Evolutionary conservation across 441 rosid genomes (phyloP).

Genomic region (Macaranga tanarius): DNA sequence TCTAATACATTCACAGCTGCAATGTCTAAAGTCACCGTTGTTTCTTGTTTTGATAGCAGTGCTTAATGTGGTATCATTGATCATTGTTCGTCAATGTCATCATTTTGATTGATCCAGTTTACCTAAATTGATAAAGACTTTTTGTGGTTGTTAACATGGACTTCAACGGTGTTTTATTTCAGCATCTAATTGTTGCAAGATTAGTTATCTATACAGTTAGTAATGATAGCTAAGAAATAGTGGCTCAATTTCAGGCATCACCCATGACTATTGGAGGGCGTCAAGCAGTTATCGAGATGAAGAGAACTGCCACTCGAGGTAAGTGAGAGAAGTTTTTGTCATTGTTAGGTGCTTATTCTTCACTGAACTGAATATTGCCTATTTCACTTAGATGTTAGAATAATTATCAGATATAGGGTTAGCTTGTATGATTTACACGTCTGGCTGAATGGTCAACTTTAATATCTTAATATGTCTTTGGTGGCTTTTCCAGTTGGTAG

Average conservation of each 20-base stretch:
- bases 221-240: neutral
- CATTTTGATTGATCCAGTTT: neutral
- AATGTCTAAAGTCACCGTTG: neutral
- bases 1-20: neutral
- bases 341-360: neutral
- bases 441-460: neutral
- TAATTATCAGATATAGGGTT: neutral
- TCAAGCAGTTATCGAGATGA: slow-evolving; percentile 50
- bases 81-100: neutral
- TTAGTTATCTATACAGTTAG: neutral
- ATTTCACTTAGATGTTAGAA: neutral
- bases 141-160: neutral
- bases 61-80: neutral
- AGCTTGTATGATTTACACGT: neutral
- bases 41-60: neutral
- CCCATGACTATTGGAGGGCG: slow-evolving; percentile 50
- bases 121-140: neutral
- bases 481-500: slow-evolving; percentile 41
- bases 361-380: neutral
- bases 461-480: slow-evolving; percentile 3
- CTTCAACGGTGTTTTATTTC: neutral
- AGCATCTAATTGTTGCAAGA: neutral
- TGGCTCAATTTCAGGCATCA: slow-evolving; percentile 52
- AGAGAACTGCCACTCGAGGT: slow-evolving; percentile 57
- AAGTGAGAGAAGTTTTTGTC: slow-evolving; percentile 18